These are phyloP conservation scores for Penicillium rolfsii DNA, from an alignment of 2,329 filamentous ascomycete genomes.

Conservation along the genomic window DNA sequence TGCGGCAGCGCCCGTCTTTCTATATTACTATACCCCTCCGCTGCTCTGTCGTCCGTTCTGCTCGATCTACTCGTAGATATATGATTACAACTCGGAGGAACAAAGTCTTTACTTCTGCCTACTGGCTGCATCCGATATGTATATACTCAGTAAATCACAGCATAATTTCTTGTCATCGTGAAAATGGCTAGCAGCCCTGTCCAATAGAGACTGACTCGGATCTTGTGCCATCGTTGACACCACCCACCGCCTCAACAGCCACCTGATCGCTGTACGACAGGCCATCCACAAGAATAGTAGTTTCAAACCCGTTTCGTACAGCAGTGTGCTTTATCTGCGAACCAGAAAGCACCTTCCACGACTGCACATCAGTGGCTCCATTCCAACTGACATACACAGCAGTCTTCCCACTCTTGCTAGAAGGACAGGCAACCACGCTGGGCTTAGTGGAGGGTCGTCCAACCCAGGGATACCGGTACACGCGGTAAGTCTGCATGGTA, in stretches of 20 bases:
- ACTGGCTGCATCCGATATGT: neutral
- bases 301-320: slow-evolving; percentile 23
- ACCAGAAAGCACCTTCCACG: slow-evolving; percentile 25
- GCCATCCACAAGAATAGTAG: slow-evolving; percentile 14
- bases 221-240: slow-evolving; percentile 22
- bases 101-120: neutral
- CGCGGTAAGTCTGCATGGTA: slow-evolving; percentile 36
- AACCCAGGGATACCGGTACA: slow-evolving; percentile 29
- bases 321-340: slow-evolving; percentile 10
- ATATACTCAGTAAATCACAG: neutral
- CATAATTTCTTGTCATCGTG: neutral
- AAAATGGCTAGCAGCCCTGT: slow-evolving; percentile 17
- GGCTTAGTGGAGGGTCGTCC: slow-evolving; percentile 25
- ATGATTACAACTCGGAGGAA: neutral
- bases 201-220: slow-evolving; percentile 20
- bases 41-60: neutral
- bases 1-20: neutral
- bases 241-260: slow-evolving; percentile 26
- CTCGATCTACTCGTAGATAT: slow-evolving; percentile 5
- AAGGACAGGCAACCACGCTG: slow-evolving; percentile 23
- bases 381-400: slow-evolving; percentile 46
- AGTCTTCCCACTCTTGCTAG: slow-evolving; percentile 11
- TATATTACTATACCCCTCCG: slow-evolving; percentile 14
- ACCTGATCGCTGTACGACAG: slow-evolving; percentile 15
- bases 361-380: slow-evolving; percentile 40